Conservation (phyloP, 2,329 filamentous ascomycete species). For the Trichoderma sp. region DNA sequence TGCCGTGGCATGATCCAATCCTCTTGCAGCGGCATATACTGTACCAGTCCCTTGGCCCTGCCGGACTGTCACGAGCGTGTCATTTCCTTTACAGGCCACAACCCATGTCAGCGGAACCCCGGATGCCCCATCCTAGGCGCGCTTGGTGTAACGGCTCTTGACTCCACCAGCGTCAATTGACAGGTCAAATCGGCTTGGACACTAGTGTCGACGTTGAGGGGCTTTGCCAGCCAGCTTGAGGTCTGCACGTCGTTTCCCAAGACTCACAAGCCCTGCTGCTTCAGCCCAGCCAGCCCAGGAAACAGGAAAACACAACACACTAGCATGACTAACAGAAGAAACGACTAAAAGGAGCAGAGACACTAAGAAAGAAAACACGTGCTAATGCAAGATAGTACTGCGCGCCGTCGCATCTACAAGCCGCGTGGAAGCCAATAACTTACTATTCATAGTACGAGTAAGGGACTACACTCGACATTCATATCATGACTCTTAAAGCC, state of each 20-base stretch:
- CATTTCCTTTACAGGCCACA: neutral
- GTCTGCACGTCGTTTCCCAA: neutral
- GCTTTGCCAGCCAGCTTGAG: neutral
- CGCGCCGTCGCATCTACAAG: neutral
- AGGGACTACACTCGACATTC: neutral
- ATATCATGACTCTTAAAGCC: neutral
- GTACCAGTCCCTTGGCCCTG: neutral
- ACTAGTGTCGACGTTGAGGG: neutral
- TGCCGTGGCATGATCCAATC: constrained; percentile 8
- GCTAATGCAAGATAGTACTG: neutral
- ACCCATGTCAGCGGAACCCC: constrained; percentile 9
- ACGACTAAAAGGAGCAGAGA: neutral
- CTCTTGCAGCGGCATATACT: neutral
- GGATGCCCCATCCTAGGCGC: constrained; percentile 6
- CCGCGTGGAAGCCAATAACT: neutral
- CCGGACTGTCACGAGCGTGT: constrained; percentile 7
- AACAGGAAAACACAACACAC: neutral
- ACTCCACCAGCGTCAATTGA: constrained; percentile 12
- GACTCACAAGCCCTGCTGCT: neutral
- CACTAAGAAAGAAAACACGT: neutral
- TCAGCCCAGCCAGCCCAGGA: neutral
- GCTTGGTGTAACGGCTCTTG: neutral
- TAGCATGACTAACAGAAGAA: neutral
- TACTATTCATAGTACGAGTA: neutral
- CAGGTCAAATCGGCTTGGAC: neutral